phyloP scores from a whole-genome alignment of 495 filamentous ascomycete species.

The Penicillium bialowiezense region DNA sequence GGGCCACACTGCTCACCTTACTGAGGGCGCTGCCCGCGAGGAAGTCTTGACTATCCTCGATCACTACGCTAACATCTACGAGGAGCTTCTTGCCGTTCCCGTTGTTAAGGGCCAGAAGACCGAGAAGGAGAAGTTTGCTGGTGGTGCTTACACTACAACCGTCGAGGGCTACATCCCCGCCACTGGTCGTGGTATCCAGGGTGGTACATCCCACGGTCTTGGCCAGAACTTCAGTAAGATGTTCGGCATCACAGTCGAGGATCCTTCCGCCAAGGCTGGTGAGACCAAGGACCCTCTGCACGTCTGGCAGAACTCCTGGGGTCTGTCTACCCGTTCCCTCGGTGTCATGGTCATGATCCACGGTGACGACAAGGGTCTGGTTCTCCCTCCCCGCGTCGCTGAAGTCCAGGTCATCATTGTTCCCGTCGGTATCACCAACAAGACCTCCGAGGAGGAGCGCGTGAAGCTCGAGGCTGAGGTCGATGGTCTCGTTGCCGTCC shows the following conservation, averaged over 20 bases:
- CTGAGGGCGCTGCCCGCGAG: slow-evolving; percentile 67
- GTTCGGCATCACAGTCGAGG: slow-evolving; percentile 96
- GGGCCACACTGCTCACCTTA: slow-evolving; percentile 92
- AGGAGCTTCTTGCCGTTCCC: slow-evolving; percentile 89
- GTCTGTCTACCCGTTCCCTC: slow-evolving; percentile 89
- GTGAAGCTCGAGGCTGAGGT: slow-evolving; percentile 68
- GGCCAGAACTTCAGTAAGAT: slow-evolving; percentile 98
- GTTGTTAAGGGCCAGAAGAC: slow-evolving; percentile 85
- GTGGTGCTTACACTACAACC: slow-evolving; percentile 91
- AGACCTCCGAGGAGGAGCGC: slow-evolving; percentile 73
- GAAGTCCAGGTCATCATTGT: slow-evolving; percentile 82
- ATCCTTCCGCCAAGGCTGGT: slow-evolving; percentile 73
- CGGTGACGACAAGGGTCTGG: slow-evolving; percentile 88
- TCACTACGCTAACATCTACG: slow-evolving; percentile 83
- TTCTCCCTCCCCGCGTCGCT: slow-evolving; percentile 88
- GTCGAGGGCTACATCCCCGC: slow-evolving; percentile 86
- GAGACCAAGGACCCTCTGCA: slow-evolving; percentile 67
- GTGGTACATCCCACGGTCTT: slow-evolving; percentile 87
- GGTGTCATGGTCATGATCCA: slow-evolving; percentile 99
- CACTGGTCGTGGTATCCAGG: slow-evolving; percentile 95
- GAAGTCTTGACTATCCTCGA: slow-evolving; percentile 95
- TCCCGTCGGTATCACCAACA: slow-evolving; percentile 90
- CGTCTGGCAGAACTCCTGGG: slow-evolving; percentile 99
- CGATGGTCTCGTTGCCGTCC: slow-evolving; percentile 59
- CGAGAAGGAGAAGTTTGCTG: slow-evolving; percentile 94